A percentile compares a stretch with the other conserved stretches of the same genome.
Evolutionary conservation across 1,284 basidiomycete genomes (phyloP).

Genomic region (Pterulicium gracile): DNA sequence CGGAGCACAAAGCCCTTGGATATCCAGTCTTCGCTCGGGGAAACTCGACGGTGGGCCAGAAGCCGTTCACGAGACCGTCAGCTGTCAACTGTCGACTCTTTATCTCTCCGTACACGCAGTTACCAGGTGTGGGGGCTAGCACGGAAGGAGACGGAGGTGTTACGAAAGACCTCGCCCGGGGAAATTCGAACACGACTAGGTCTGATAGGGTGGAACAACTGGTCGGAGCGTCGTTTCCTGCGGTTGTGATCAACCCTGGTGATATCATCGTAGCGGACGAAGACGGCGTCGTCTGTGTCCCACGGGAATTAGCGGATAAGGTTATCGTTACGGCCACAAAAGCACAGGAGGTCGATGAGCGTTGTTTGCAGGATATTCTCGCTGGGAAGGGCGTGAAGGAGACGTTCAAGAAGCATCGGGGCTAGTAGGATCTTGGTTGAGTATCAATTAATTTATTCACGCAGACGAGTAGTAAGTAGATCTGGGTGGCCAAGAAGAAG

Average conservation of each 20-base stretch:
- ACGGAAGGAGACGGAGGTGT: not conserved
- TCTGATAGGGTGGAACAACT: no score
- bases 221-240: conserved; percentile 36
- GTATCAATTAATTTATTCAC: no score
- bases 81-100: conserved; percentile 66
- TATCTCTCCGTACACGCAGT: conserved; percentile 36
- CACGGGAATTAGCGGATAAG: conserved; percentile 40
- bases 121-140: not conserved
- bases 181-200: conserved; percentile 10
- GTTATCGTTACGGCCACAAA: conserved; percentile 53
- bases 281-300: conserved; percentile 85
- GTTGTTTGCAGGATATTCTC: conserved; percentile 69
- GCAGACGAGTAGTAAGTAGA: not conserved
- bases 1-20: conserved; percentile 56
- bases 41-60: conserved; percentile 82
- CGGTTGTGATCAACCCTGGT: conserved; percentile 59
- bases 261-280: conserved; percentile 83
- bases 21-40: conserved; percentile 78
- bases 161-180: no score
- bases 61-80: conserved; percentile 78
- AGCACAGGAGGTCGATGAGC: conserved; percentile 60
- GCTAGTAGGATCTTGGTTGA: conserved; percentile 26
- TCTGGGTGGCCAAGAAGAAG: no score
- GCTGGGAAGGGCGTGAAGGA: conserved; percentile 66
- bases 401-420: conserved; percentile 71